Percentiles rank a stretch among this genome's conserved stretches.
Conservation (phyloP, 805 yeast species). For the Lachancea thermotolerans region DNA sequence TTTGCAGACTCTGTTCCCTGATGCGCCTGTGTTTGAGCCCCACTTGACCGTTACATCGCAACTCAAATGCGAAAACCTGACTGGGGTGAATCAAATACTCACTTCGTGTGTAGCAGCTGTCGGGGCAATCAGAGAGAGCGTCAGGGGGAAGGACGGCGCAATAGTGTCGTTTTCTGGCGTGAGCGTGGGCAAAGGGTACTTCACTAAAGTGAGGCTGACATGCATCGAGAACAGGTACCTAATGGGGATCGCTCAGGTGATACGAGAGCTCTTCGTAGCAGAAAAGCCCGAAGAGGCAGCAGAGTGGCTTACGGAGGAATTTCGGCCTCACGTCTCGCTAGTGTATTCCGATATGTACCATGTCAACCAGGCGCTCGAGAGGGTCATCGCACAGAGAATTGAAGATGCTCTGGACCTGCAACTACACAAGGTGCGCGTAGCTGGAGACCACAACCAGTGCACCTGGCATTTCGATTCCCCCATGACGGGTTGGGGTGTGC, state of each 20-base stretch:
- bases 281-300: conserved; percentile 40
- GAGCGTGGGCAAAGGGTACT: conserved; percentile 24
- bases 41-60: conserved; percentile 72
- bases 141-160: conserved; percentile 15
- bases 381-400: conserved; percentile 57
- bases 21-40: conserved; percentile 64
- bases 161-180: conserved; percentile 23
- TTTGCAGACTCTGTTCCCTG: conserved; percentile 63
- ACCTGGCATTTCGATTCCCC: conserved; percentile 18
- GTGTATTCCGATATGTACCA: conserved; percentile 61
- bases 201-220: conserved; percentile 24
- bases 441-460: conserved; percentile 12
- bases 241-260: conserved; percentile 37
- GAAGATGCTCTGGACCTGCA: conserved; percentile 53
- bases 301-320: conserved; percentile 52
- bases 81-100: conserved; percentile 53
- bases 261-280: conserved; percentile 49
- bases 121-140: conserved; percentile 28
- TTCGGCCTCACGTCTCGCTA: conserved; percentile 66
- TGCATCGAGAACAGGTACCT: conserved; percentile 26
- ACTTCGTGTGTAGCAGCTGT: conserved; percentile 51
- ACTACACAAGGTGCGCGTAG: conserved; percentile 7
- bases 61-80: conserved; percentile 41
- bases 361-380: conserved; percentile 57
- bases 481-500: conserved; percentile 51